phyloP scores from a whole-genome alignment of 768 basidiomycete species.

The Leccinum fibrillosum region DNA sequence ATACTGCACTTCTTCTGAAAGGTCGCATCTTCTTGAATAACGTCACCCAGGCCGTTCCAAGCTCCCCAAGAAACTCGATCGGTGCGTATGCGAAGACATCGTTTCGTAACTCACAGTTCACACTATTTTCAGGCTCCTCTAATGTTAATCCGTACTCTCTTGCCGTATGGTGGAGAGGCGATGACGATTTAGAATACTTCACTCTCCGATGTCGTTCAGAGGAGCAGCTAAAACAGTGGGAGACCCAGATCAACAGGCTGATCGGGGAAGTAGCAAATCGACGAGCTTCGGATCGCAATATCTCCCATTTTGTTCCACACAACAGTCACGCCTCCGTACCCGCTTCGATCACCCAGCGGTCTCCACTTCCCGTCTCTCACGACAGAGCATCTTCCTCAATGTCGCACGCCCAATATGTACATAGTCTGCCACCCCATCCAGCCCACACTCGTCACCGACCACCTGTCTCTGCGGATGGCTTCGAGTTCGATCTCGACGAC shows the following conservation, averaged over 20 bases:
- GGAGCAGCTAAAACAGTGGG: constrained; percentile 93
- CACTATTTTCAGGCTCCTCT: constrained; percentile 38
- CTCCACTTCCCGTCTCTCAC: constrained; percentile 34
- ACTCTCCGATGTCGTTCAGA: constrained; percentile 90
- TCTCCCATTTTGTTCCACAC: constrained; percentile 47
- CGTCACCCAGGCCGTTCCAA: constrained; percentile 76
- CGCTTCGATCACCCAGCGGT: constrained; percentile 32
- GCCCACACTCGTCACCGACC: constrained; percentile 34
- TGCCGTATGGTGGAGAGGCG: constrained; percentile 92
- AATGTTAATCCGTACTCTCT: constrained; percentile 68
- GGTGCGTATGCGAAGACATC: constrained; percentile 44
- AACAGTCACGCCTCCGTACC: constrained; percentile 42
- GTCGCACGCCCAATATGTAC: constrained; percentile 29
- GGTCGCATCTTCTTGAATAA: constrained; percentile 97
- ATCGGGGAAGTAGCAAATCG: constrained; percentile 75
- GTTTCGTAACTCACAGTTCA: constrained; percentile 2
- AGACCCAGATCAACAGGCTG: constrained; percentile 81
- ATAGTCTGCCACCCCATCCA: constrained; percentile 32
- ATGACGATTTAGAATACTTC: constrained; percentile 91
- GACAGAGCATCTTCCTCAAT: constrained; percentile 36
- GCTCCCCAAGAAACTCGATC: constrained; percentile 51
- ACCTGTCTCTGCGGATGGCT: constrained; percentile 63
- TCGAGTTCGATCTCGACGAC: constrained; percentile 71
- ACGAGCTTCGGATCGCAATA: constrained; percentile 61
- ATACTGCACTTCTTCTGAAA: constrained; percentile 82